Evolutionary conservation across 495 filamentous ascomycete genomes (phyloP).

Genomic region (Neurospora intermedia): DNA sequence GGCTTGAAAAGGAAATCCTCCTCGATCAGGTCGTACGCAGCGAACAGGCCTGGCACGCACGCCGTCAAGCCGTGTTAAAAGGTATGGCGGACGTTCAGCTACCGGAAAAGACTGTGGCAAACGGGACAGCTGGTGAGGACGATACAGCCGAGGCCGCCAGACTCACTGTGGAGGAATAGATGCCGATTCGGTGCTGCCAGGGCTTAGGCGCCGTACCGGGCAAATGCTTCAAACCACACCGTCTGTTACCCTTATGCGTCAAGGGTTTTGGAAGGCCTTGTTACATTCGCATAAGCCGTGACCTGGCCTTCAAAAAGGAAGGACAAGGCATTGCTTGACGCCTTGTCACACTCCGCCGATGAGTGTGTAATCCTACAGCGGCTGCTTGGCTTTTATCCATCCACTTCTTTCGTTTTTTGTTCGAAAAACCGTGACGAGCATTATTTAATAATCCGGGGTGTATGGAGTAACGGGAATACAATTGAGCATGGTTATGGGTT

Average conservation of each 20-base stretch:
- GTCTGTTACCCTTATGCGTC: neutral
- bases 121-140: conserved; percentile 1
- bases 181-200: neutral
- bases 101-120: neutral
- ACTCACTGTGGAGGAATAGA: neutral
- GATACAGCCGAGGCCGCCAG: neutral
- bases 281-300: neutral
- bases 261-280: neutral
- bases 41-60: conserved; percentile 39
- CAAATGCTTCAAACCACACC: neutral
- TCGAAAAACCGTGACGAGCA: neutral
- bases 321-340: neutral
- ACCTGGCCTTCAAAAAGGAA: neutral
- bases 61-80: conserved; percentile 32
- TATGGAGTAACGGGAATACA: neutral
- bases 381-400: neutral
- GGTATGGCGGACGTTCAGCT: conserved; percentile 23
- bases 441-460: neutral
- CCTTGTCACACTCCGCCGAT: neutral
- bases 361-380: neutral
- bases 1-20: conserved; percentile 70
- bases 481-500: neutral
- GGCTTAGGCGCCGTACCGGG: neutral
- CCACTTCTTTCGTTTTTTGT: neutral
- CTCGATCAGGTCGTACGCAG: conserved; percentile 43